Base-by-base conservation (phyloP, 495 filamentous ascomycete species). In the Lichenothelia convexa region DNA sequence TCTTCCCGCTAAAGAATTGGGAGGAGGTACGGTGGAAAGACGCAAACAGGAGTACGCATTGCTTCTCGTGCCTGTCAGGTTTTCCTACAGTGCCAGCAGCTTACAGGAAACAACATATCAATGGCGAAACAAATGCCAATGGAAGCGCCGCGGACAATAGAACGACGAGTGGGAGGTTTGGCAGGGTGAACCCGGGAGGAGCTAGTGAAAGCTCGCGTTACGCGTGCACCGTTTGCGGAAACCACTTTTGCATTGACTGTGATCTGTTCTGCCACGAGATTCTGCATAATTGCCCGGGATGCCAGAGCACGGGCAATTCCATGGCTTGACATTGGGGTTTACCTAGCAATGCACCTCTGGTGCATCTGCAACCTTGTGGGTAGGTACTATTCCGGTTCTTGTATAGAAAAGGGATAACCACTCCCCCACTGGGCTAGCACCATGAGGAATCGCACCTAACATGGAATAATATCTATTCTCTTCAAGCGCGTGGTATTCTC, bases 171-270 rank as follows among this genome's bases (percentile, higher is more conserved):
- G 44, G 26, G 50, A 47, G 32, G 17, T 8, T 15, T 12, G 11
- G 9, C 31, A 9, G 9, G 24, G 55, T 45, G 42, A 68, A 56
- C 26, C 47, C 49, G 11, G 70, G 65, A 46, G 80, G 78, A 4
- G 80, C 80, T 31, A 91, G 83, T 47, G 75, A 86, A 57, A 91
- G 80, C 50, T 75, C 75, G 34, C 65, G 89, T 38, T 97, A 97
- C 51, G 76, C 77, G 41, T 97, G 89, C 55, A 70, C 73, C 41
- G 75, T 69, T 22, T 97, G 89, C 53, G 54, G 64, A 4, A 77
- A 80, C 34, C 83, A 92, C 54, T 97, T 95, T 49, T 97, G 89
- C 64, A 86, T 95, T 45, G 91, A 95, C 53, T 97, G 91, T 50
- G 91, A 95, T 57, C 68, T 94, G 4, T 95, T 82, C 58, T 77